phyloP scores from a whole-genome alignment of 495 filamentous ascomycete species.

The Parmelia sp. region DNA sequence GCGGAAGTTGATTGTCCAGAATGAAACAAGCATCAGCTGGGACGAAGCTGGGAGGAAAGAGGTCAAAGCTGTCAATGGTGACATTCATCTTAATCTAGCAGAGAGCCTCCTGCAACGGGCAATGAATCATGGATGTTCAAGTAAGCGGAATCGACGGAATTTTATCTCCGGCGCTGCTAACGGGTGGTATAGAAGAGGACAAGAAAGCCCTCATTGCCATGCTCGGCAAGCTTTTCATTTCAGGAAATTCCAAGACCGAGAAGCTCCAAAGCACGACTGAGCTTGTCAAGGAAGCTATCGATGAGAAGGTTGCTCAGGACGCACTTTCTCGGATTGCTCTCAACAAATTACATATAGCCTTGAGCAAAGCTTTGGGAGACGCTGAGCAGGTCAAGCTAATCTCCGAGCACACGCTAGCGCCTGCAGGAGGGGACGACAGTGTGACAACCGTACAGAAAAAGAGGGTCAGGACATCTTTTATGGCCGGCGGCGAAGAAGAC shows the following conservation, averaged over 20 bases:
- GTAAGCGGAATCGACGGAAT: conserved; percentile 45
- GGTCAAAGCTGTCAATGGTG: conserved; percentile 51
- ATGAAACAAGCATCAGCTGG: conserved; percentile 46
- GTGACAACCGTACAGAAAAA: conserved; percentile 1
- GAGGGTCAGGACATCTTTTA: conserved; percentile 1
- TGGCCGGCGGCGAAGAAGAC: conserved; percentile 11
- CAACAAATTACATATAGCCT: conserved; percentile 66
- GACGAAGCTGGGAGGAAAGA: conserved; percentile 41
- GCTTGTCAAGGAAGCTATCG: conserved; percentile 59
- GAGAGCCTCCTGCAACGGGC: conserved; percentile 54
- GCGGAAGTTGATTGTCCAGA: conserved; percentile 69
- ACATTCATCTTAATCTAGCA: conserved; percentile 64
- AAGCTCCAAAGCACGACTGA: conserved; percentile 36
- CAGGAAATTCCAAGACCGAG: conserved; percentile 28
- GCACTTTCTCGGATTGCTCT: conserved; percentile 68
- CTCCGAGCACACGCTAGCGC: conserved; percentile 9
- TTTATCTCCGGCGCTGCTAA: conserved; percentile 35
- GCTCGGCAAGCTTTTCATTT: conserved; percentile 74
- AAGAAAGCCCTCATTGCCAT: conserved; percentile 72
- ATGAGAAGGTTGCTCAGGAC: conserved; percentile 60
- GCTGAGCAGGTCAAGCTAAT: conserved; percentile 5
- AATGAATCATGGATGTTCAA: conserved; percentile 44
- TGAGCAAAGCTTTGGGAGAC: conserved; percentile 42
- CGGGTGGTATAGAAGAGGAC: conserved; percentile 60
- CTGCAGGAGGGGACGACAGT: conserved; percentile 8